Conservation (phyloP, 768 basidiomycete species). For the Boletus insuetus region DNA sequence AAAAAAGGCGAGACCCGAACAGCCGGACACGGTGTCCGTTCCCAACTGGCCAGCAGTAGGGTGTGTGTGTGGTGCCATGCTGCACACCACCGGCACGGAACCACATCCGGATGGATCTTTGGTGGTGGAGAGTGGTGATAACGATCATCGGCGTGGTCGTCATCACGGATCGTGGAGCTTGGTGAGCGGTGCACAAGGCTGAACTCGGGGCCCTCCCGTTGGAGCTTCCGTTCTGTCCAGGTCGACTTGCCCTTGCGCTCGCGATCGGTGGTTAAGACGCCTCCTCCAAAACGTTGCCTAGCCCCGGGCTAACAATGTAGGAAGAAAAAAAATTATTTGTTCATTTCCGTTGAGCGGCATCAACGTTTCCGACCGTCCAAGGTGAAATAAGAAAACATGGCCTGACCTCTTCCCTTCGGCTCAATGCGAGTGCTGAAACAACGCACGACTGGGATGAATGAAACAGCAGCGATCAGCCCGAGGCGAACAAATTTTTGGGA, state of each 20-base stretch:
- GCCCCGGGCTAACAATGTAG: constrained; percentile 13
- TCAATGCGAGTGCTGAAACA: constrained; percentile 1
- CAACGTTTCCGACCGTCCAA: constrained; percentile 4
- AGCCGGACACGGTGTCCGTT: constrained; percentile 49
- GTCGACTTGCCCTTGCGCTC: background rate
- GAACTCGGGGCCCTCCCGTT: background rate
- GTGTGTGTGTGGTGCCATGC: background rate
- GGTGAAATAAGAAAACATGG: constrained; percentile 22
- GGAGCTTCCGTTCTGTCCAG: background rate
- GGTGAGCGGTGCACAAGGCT: constrained; percentile 4
- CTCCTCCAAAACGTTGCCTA: constrained; percentile 8
- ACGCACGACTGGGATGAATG: constrained; percentile 15
- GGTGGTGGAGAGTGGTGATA: constrained; percentile 9
- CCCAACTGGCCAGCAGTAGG: constrained; percentile 70
- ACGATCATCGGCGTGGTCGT: constrained; percentile 5
- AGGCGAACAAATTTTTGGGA: constrained; percentile 14
- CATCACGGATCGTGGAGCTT: constrained; percentile 16
- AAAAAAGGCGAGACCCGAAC: constrained; percentile 76
- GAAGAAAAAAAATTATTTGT: constrained; percentile 27
- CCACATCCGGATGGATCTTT: constrained; percentile 24
- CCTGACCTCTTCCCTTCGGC: constrained; percentile 14
- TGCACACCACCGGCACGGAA: constrained; percentile 17
- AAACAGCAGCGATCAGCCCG: constrained; percentile 9
- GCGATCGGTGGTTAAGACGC: constrained; percentile 15
- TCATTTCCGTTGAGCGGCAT: constrained; percentile 28